phyloP scores from a whole-genome alignment of 2,329 filamentous ascomycete species.

The Geoglossum cookeanum region DNA sequence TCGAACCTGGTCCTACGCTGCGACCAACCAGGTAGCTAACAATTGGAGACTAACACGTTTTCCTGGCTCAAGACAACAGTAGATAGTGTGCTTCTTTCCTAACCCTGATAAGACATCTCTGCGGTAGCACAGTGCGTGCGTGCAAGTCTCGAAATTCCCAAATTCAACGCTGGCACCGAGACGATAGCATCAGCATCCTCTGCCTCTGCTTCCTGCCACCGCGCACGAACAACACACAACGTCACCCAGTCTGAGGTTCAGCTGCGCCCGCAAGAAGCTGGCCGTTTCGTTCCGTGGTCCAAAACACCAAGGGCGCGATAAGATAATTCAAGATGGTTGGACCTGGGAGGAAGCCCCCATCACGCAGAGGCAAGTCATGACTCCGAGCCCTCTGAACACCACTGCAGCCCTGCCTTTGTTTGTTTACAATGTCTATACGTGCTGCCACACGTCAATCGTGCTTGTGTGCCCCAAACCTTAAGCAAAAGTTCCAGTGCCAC shows the following conservation, averaged over 20 bases:
- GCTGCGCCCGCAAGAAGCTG: neutral
- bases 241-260: neutral
- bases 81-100: neutral
- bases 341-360: constrained; percentile 41
- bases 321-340: constrained; percentile 36
- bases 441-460: constrained; percentile 1
- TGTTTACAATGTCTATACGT: constrained; percentile 6
- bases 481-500: neutral
- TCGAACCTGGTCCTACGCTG: neutral
- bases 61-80: neutral
- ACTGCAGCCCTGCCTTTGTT: neutral
- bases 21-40: neutral
- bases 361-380: constrained; percentile 49
- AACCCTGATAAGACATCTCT: neutral
- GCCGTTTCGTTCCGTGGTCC: neutral
- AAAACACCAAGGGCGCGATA: neutral
- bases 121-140: neutral
- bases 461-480: neutral
- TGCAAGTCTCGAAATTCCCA: neutral
- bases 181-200: neutral
- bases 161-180: neutral
- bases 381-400: neutral
- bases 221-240: neutral
- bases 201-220: neutral
- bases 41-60: neutral